Evolutionary conservation across 768 basidiomycete genomes (phyloP).

Genomic region (Mycena polygramma): DNA sequence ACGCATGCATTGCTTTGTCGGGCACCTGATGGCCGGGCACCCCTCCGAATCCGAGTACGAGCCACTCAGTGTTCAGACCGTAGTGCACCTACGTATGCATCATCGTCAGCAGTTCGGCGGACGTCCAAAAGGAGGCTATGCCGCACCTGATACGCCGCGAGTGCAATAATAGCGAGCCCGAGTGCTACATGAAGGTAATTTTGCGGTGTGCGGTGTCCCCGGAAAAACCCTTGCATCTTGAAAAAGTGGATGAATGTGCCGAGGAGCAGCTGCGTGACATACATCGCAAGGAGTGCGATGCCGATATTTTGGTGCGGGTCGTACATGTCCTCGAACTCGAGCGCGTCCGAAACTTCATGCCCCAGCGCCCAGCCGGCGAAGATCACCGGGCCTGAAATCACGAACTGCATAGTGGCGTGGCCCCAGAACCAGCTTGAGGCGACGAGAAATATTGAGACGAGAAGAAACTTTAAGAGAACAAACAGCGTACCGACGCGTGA

Average conservation of each 20-base stretch:
- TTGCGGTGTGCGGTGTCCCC: constrained; percentile 60
- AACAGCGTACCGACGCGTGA: constrained; percentile 55
- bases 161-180: constrained; percentile 65
- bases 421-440: constrained; percentile 61
- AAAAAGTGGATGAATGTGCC: constrained; percentile 67
- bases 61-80: constrained; percentile 64
- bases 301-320: constrained; percentile 68
- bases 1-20: constrained; percentile 56
- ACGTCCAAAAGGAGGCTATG: neutral
- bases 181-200: constrained; percentile 69
- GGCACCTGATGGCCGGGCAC: constrained; percentile 49
- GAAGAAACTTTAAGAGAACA: neutral
- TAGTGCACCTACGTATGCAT: constrained; percentile 56
- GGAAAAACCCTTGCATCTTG: constrained; percentile 57
- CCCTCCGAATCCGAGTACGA: constrained; percentile 41
- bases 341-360: constrained; percentile 48
- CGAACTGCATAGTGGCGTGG: constrained; percentile 64
- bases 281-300: constrained; percentile 65
- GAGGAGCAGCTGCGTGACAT: constrained; percentile 61
- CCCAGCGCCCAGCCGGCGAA: constrained; percentile 63
- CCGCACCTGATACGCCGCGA: constrained; percentile 65
- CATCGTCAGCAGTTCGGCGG: neutral
- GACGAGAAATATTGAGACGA: neutral
- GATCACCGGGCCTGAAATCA: constrained; percentile 67
- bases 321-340: constrained; percentile 49